Conservation (phyloP, 345 rosid species). For the Linum lewisii region DNA sequence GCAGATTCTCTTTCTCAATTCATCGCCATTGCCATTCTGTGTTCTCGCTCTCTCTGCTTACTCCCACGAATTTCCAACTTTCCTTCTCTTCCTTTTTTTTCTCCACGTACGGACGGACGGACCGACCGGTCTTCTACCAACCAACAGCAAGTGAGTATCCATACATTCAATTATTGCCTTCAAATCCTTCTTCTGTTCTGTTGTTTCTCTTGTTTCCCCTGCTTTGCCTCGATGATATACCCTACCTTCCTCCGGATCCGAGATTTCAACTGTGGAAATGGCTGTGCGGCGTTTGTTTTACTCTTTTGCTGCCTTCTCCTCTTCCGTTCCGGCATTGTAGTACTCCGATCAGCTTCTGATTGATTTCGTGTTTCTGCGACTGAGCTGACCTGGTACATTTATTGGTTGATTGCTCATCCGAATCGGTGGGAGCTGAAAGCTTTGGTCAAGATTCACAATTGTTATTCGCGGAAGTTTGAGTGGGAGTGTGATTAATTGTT, state of each 20-base stretch:
- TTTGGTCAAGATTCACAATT: not conserved
- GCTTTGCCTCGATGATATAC: too few species aligned
- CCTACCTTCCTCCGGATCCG: not conserved
- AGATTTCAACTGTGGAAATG: not conserved
- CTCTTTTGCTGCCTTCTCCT: not conserved
- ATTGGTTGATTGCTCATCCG: not conserved
- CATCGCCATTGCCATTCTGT: not conserved
- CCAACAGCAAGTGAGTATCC: not conserved
- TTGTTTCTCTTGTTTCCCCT: not conserved
- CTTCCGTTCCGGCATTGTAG: not conserved
- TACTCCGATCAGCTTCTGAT: not conserved
- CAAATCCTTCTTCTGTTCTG: not conserved
- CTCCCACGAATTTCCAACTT: not conserved
- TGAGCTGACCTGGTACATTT: not conserved
- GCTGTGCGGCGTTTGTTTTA: not conserved
- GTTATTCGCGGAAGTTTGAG: too few species aligned
- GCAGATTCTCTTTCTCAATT: not conserved
- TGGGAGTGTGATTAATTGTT: not conserved
- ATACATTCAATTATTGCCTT: not conserved
- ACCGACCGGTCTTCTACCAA: not conserved
- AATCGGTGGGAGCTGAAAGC: not conserved
- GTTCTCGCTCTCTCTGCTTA: not conserved
- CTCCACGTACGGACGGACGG: not conserved
- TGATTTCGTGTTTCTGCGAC: not conserved
- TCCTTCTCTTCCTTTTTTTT: not conserved